Evolutionary conservation across 805 yeast species (phyloP).

Genomic region (Candida coleopterorum): DNA sequence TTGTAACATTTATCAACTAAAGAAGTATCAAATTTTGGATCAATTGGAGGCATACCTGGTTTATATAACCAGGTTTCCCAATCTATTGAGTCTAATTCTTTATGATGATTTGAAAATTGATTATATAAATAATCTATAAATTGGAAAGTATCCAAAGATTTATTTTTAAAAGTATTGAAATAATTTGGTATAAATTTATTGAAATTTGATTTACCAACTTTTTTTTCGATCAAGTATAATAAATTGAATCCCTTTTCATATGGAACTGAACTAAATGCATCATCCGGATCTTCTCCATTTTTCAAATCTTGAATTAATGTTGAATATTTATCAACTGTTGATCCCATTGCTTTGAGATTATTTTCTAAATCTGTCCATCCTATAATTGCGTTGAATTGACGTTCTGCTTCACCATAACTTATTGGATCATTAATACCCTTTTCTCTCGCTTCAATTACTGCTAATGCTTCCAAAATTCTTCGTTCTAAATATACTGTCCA

Average conservation of each 20-base stretch:
- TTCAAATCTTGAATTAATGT: slow-evolving; percentile 68
- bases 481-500: slow-evolving; percentile 94
- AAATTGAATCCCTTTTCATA: slow-evolving; percentile 88
- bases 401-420: slow-evolving; percentile 62
- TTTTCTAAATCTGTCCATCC: slow-evolving; percentile 84
- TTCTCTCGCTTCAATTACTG: slow-evolving; percentile 6
- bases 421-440: slow-evolving; percentile 7
- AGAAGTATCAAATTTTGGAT: slow-evolving; percentile 73
- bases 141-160: slow-evolving; percentile 76
- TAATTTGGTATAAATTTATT: slow-evolving; percentile 79
- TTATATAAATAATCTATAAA: slow-evolving; percentile 73
- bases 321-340: slow-evolving; percentile 46
- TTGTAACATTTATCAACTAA: slow-evolving; percentile 68
- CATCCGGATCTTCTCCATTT: slow-evolving; percentile 78
- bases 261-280: slow-evolving; percentile 81
- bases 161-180: slow-evolving; percentile 62
- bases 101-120: slow-evolving; percentile 47
- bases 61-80: slow-evolving; percentile 81
- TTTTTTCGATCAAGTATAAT: slow-evolving; percentile 66
- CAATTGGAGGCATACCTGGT: slow-evolving; percentile 83
- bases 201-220: slow-evolving; percentile 56
- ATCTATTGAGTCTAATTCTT: slow-evolving; percentile 62
- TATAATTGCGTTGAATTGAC: slow-evolving; percentile 79
- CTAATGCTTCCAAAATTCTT: slow-evolving; percentile 66
- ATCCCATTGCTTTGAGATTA: slow-evolving; percentile 62